phyloP scores from a whole-genome alignment of 2,329 filamentous ascomycete species.

The Albophoma yamanashiensis region DNA sequence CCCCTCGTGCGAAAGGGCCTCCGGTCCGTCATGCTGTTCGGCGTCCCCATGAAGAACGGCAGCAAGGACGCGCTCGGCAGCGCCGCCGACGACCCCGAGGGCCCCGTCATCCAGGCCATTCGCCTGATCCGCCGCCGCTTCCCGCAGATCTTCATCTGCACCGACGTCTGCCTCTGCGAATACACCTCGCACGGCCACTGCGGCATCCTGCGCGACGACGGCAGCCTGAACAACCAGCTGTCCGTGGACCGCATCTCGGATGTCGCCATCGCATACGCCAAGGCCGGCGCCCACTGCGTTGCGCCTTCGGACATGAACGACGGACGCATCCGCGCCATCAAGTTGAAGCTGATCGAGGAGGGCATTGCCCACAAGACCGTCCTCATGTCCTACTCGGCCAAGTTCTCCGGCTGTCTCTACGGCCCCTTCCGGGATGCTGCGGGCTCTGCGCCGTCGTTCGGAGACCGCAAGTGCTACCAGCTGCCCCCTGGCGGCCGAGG shows the following conservation, averaged over 20 bases:
- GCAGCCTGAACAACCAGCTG: conserved; percentile 81
- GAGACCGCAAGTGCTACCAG: conserved; percentile 94
- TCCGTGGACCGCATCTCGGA: conserved; percentile 93
- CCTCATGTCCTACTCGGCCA: conserved; percentile 96
- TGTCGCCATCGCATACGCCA: conserved; percentile 96
- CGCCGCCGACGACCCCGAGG: conserved; percentile 82
- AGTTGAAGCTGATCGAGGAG: conserved; percentile 92
- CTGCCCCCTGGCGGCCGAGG: conserved; percentile 86
- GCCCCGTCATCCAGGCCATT: conserved; percentile 83
- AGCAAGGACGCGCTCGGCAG: conserved; percentile 89
- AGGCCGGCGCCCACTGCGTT: conserved; percentile 90
- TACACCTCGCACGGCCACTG: conserved; percentile 98
- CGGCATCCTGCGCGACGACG: conserved; percentile 88
- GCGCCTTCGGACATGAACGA: conserved; percentile 99
- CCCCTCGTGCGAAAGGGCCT: conserved; percentile 85
- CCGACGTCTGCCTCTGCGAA: conserved; percentile 95
- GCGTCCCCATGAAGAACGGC: conserved; percentile 71
- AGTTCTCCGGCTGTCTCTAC: conserved; percentile 94
- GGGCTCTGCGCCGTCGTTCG: conserved; percentile 81
- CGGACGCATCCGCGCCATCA: conserved; percentile 92
- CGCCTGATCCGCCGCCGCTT: conserved; percentile 75
- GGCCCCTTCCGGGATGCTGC: conserved; percentile 96
- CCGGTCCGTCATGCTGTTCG: conserved; percentile 88
- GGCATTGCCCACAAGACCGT: conserved; percentile 85
- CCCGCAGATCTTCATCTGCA: conserved; percentile 81